These are phyloP conservation scores for Apiospora sp. DNA, from an alignment of 2,329 filamentous ascomycete genomes.

Conservation along the genomic window DNA sequence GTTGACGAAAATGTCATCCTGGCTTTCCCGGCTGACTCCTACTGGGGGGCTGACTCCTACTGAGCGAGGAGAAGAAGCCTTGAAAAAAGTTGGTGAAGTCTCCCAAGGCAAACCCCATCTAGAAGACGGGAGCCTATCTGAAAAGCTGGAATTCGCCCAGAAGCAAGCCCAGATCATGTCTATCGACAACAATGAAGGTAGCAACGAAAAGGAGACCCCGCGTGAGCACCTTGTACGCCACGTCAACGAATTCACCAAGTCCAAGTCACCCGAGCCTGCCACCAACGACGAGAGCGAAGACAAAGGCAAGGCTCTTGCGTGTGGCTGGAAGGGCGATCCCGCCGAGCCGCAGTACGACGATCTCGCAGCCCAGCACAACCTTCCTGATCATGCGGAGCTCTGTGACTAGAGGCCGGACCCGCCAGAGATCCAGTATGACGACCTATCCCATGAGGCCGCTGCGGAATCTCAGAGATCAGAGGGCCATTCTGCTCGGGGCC, in stretches of 20 bases:
- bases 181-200: neutral
- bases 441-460: slow-evolving; percentile 20
- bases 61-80: neutral
- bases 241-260: neutral
- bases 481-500: neutral
- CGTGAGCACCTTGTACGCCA: neutral
- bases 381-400: neutral
- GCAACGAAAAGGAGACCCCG: neutral
- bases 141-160: neutral
- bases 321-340: slow-evolving; percentile 38
- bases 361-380: slow-evolving; percentile 32
- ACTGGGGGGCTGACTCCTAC: neutral
- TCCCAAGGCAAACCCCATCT: neutral
- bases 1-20: neutral
- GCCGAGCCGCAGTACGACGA: slow-evolving; percentile 39
- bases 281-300: neutral
- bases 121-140: neutral
- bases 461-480: neutral
- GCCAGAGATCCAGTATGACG: slow-evolving; percentile 29
- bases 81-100: neutral
- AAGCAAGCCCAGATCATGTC: slow-evolving; percentile 5
- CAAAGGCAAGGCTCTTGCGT: slow-evolving; percentile 26
- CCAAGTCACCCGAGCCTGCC: neutral
- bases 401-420: slow-evolving; percentile 32
- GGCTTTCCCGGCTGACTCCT: slow-evolving; percentile 1